Conservation (phyloP, 345 rosid species). For the Carallia brachiata region DNA sequence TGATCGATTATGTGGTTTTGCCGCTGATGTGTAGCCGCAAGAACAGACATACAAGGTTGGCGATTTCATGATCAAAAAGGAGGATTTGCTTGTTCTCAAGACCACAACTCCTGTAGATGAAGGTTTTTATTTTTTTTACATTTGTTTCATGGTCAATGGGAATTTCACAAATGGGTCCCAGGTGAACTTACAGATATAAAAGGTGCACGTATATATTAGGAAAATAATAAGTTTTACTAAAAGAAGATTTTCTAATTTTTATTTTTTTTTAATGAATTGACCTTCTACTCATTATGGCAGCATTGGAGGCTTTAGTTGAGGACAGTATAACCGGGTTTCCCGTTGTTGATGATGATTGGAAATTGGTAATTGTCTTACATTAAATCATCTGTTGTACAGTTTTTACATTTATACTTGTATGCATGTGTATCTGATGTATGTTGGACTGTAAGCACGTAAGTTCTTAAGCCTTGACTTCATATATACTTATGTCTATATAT, state of each 20-base stretch:
- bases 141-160: too few species aligned
- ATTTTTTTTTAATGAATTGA: background rate
- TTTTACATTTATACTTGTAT: too few species aligned
- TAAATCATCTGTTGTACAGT: too few species aligned
- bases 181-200: too few species aligned
- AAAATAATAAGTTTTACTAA: background rate
- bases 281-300: background rate
- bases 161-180: too few species aligned
- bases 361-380: background rate
- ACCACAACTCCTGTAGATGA: background rate
- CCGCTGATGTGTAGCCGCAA: background rate
- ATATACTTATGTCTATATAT: too few species aligned
- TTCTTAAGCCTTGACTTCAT: too few species aligned
- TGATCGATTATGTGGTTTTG: background rate
- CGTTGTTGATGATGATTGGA: background rate
- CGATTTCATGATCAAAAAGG: conserved; percentile 1
- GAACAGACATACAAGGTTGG: background rate
- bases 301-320: background rate
- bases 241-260: background rate
- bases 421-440: too few species aligned
- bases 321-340: conserved; percentile 1
- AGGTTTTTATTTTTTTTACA: background rate
- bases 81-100: background rate
- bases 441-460: too few species aligned
- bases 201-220: background rate